phyloP scores from a whole-genome alignment of 164 flowering plant genomes.

The Macadamia tetraphylla region DNA sequence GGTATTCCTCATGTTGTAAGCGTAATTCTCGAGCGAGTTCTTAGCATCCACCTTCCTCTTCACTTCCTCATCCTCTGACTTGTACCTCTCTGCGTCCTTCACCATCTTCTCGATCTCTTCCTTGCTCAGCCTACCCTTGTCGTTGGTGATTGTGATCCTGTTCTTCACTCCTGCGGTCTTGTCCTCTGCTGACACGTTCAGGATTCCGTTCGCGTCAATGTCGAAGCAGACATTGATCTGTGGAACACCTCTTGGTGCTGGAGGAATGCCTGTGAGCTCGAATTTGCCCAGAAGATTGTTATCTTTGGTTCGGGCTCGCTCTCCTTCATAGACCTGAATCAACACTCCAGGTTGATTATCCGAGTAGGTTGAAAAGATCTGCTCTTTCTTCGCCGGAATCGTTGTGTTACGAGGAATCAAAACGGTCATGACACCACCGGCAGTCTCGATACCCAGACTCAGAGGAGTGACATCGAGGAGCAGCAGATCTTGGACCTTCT shows the following conservation, averaged over 20 bases:
- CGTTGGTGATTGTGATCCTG: slow-evolving; percentile 23
- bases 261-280: slow-evolving; percentile 18
- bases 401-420: slow-evolving; percentile 24
- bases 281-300: slow-evolving; percentile 19
- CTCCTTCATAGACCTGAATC: slow-evolving; percentile 30
- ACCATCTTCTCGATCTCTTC: slow-evolving; percentile 28
- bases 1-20: slow-evolving; percentile 21
- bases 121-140: slow-evolving; percentile 24
- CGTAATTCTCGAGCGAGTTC: slow-evolving; percentile 14
- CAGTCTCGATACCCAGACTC: slow-evolving; percentile 24
- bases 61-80: slow-evolving; percentile 23
- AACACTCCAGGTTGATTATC: slow-evolving; percentile 24
- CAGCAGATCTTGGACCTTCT: slow-evolving; percentile 23
- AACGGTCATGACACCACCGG: slow-evolving; percentile 25
- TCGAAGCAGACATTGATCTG: slow-evolving; percentile 20
- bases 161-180: slow-evolving; percentile 24
- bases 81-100: slow-evolving; percentile 22
- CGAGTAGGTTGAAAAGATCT: slow-evolving; percentile 24
- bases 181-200: slow-evolving; percentile 26
- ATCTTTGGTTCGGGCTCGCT: slow-evolving; percentile 19
- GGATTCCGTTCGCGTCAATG: slow-evolving; percentile 26
- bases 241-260: slow-evolving; percentile 20
- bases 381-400: slow-evolving; percentile 24
- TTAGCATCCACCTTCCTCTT: slow-evolving; percentile 24
- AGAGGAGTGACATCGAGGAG: slow-evolving; percentile 28